These are phyloP conservation scores for Cladosporium sp. DNA, from an alignment of 2,329 filamentous ascomycete genomes.

Conservation along the genomic window DNA sequence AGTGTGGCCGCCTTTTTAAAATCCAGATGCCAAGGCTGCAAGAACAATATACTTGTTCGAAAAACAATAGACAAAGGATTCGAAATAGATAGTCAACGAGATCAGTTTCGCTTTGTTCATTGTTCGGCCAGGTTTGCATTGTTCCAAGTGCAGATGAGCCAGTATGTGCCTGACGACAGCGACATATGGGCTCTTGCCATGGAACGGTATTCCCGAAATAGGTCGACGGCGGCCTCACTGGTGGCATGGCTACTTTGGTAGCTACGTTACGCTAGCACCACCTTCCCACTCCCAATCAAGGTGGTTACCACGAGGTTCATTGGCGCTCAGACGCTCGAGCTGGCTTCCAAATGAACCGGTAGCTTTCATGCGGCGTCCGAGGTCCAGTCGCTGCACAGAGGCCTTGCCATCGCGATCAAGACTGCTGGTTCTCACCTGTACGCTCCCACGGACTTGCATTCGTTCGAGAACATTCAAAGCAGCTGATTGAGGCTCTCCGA, in stretches of 20 bases:
- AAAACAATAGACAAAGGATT: neutral
- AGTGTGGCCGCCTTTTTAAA: neutral
- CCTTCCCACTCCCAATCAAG: conserved; percentile 22
- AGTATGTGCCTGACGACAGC: neutral
- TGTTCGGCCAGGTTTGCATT: neutral
- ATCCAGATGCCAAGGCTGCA: neutral
- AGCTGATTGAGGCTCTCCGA: conserved; percentile 19
- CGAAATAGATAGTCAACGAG: neutral
- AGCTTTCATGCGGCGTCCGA: conserved; percentile 27
- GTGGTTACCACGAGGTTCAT: neutral
- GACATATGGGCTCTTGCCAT: neutral
- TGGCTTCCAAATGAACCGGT: neutral
- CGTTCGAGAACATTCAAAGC: conserved; percentile 24
- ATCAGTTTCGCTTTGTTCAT: neutral
- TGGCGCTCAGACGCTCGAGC: neutral
- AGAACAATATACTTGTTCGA: conserved; percentile 1
- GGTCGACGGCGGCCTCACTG: neutral
- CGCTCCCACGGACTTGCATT: conserved; percentile 28
- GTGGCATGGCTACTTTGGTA: neutral
- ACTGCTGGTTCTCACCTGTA: conserved; percentile 26
- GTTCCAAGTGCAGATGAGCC: neutral
- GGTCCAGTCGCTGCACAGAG: conserved; percentile 21
- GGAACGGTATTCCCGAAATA: neutral
- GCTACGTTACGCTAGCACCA: neutral
- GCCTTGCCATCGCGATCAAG: conserved; percentile 23